Conservation (phyloP, 2,329 filamentous ascomycete species). For the Macroventuria anomochaeta region DNA sequence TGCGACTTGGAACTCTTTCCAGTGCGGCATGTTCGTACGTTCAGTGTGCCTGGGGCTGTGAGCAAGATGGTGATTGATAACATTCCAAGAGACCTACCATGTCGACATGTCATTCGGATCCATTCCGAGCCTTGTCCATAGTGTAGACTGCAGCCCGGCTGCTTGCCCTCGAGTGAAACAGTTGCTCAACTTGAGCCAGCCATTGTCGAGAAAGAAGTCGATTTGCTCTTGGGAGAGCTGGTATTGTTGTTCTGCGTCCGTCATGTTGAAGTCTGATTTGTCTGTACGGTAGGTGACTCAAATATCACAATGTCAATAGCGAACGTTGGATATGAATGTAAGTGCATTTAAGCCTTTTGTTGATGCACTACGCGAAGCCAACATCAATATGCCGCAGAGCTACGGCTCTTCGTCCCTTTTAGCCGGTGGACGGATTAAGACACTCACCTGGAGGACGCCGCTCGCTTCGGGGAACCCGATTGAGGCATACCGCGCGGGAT, state of each 20-base stretch:
- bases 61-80: too few species aligned
- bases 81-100: slow-evolving; percentile 59
- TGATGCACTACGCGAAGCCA: neutral
- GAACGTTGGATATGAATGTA: neutral
- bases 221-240: slow-evolving; percentile 56
- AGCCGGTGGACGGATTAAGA: slow-evolving; percentile 10
- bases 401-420: slow-evolving; percentile 18
- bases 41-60: slow-evolving; percentile 59
- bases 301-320: too few species aligned
- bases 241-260: slow-evolving; percentile 30
- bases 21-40: slow-evolving; percentile 69
- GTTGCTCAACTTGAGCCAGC: slow-evolving; percentile 60
- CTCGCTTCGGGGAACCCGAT: slow-evolving; percentile 6
- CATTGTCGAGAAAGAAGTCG: slow-evolving; percentile 62
- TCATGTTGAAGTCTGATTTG: slow-evolving; percentile 19
- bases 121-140: slow-evolving; percentile 72
- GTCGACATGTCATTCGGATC: slow-evolving; percentile 68
- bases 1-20: slow-evolving; percentile 61
- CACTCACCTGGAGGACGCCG: neutral
- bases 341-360: slow-evolving; percentile 1
- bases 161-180: slow-evolving; percentile 61
- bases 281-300: too few species aligned
- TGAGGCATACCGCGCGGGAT: neutral
- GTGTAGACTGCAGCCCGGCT: slow-evolving; percentile 54
- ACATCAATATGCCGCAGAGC: slow-evolving; percentile 2